Percentiles rank a stretch among this genome's conserved stretches.
phyloP scores from a whole-genome alignment of 768 basidiomycete genomes.

The Hygrocybe punicea region DNA sequence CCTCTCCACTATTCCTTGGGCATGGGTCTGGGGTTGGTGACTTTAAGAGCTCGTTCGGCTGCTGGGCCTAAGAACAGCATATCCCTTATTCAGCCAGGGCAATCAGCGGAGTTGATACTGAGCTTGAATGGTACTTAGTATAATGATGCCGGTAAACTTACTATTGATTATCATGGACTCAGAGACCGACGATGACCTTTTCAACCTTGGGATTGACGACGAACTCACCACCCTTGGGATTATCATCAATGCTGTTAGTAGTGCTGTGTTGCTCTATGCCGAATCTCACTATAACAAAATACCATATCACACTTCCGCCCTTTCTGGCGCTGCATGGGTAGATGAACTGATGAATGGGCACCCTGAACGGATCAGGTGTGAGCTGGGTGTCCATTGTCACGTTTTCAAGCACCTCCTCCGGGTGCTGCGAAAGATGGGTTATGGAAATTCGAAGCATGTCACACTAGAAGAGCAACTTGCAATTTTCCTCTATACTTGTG shows the following conservation, averaged over 20 bases:
- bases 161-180: background rate
- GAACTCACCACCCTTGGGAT: background rate
- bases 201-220: no score
- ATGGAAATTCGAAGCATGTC: constrained; percentile 23
- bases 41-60: no score
- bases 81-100: no score
- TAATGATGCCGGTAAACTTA: background rate
- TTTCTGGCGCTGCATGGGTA: constrained; percentile 20
- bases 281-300: background rate
- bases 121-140: background rate
- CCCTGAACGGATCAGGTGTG: constrained; percentile 11
- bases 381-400: background rate
- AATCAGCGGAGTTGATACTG: no score
- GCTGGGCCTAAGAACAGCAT: no score
- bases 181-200: background rate
- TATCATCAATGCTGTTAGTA: background rate
- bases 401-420: background rate
- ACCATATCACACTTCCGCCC: constrained; percentile 13
- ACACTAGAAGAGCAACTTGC: constrained; percentile 23
- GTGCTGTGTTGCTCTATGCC: background rate
- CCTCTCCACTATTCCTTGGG: no score
- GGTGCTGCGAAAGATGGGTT: constrained; percentile 1
- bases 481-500: constrained; percentile 29
- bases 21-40: no score
- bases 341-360: constrained; percentile 20